Evolutionary conservation across 2,329 filamentous ascomycete genomes (phyloP), one percentile per base, ranked within the genome.

Genomic region (Clarireedia sp.): DNA sequence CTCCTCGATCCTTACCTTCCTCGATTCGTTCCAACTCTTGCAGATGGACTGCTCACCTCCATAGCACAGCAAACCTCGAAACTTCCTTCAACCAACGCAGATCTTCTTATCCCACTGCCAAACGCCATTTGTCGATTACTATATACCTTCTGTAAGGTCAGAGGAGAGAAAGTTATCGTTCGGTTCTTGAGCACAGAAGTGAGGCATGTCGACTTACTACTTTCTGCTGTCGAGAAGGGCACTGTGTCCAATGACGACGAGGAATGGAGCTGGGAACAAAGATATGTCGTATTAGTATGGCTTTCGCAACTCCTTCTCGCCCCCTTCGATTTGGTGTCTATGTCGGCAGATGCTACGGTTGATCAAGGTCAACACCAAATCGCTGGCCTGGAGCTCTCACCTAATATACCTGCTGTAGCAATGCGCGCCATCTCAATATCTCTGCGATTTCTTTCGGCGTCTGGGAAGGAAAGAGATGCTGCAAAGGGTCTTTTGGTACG

Each of bases 141-240:
- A 37, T 97, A 97, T 68, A 86, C 86, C 0, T 86, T 99, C 58
- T 96, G 90, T 77, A 99, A 99, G 72, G 86, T 97, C 50, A 82
- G 94, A 52, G 92, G 94, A 23, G 85, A 94, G 68, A 97, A 97
- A 71, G 86, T 99, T 51, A 86, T 99, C 63, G 84, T 90, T 51
- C 83, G 89, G 43, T 96, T 97, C 67, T 75, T 99, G 61, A 92
- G 88, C 68, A 95, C 94, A 61, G 94, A 97, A 69, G 86, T 90
- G 1, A 86, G 81, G 65, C 86, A 91, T 66, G 79, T 99, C 14
- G 91, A 96, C 68, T 78, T 86, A 0, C 78, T 99, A 58, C 76
- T 96, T 8, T 77, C 79, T 1, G 85, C 86, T 16, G 81, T 96
- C 43, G 89, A 95, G 66, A 75, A 79, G 33, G 62, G 62, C 12